Percentiles rank a stretch among this genome's conserved stretches.
These are phyloP conservation scores for Raphanus hybrid DNA, from an alignment of 441 rosid species.

Conservation along the genomic window DNA sequence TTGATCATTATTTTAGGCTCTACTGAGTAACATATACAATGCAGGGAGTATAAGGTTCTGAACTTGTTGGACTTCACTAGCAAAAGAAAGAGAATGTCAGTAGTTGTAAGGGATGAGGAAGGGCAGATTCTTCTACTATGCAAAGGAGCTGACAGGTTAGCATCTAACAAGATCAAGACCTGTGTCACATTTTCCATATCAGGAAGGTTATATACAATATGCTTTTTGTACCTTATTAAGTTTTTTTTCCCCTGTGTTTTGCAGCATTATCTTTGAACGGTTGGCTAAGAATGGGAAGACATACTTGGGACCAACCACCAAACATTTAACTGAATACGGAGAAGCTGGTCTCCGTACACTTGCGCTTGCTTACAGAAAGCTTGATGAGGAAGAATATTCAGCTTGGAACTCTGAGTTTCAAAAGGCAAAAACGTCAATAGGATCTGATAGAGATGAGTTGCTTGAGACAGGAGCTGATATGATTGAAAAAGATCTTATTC, in stretches of 20 bases:
- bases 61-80: slow-evolving; percentile 90
- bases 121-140: slow-evolving; percentile 84
- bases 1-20: slow-evolving; percentile 24
- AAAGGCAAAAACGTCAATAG: slow-evolving; percentile 77
- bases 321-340: slow-evolving; percentile 86
- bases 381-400: slow-evolving; percentile 68
- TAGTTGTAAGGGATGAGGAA: slow-evolving; percentile 71
- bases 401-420: slow-evolving; percentile 81
- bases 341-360: slow-evolving; percentile 88
- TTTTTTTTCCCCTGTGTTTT: slow-evolving; percentile 19
- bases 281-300: slow-evolving; percentile 77
- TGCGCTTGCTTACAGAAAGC: slow-evolving; percentile 77
- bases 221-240: slow-evolving; percentile 20
- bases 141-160: slow-evolving; percentile 99
- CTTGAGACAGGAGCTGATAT: slow-evolving; percentile 76
- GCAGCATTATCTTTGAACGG: slow-evolving; percentile 88
- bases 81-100: slow-evolving; percentile 95
- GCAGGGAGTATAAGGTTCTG: slow-evolving; percentile 89
- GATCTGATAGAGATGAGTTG: slow-evolving; percentile 70
- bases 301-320: slow-evolving; percentile 63
- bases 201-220: neutral
- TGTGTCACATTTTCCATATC: neutral
- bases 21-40: slow-evolving; percentile 34
- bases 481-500: slow-evolving; percentile 84
- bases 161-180: neutral